phyloP scores from a whole-genome alignment of 2,329 filamentous ascomycete genomes.

The Penicillium occitanis region DNA sequence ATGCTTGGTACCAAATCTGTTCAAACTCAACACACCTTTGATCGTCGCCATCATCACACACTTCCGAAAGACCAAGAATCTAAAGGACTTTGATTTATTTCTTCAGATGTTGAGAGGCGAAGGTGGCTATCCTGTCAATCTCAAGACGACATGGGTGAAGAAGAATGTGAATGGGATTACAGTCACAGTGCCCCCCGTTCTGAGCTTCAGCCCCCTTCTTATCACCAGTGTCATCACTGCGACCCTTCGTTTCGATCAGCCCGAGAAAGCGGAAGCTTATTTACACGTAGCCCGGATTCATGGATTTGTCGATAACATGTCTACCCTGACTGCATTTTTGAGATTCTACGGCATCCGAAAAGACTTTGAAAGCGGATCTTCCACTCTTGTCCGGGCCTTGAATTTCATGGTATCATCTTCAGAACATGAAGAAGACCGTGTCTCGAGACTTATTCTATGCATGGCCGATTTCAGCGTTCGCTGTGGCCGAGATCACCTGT shows the following conservation, averaged over 20 bases:
- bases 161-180: conserved; percentile 38
- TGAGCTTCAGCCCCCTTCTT: conserved; percentile 35
- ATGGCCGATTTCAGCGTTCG: conserved; percentile 43
- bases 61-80: conserved; percentile 42
- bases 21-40: conserved; percentile 36
- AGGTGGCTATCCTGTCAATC: conserved; percentile 35
- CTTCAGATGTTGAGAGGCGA: conserved; percentile 38
- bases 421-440: conserved; percentile 27
- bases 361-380: conserved; percentile 39
- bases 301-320: conserved; percentile 40
- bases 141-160: conserved; percentile 31
- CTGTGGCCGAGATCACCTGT: conserved; percentile 33
- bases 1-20: conserved; percentile 40
- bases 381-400: conserved; percentile 35
- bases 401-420: conserved; percentile 40
- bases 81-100: conserved; percentile 43
- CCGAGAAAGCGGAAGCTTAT: conserved; percentile 43
- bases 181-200: conserved; percentile 37
- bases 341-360: conserved; percentile 38
- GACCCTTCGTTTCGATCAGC: conserved; percentile 43
- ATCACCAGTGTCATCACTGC: conserved; percentile 39
- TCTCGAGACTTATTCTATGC: conserved; percentile 38
- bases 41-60: conserved; percentile 40
- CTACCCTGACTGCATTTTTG: conserved; percentile 40
- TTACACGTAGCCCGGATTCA: conserved; percentile 36